Evolutionary conservation across 192 early-diverging fungal genomes (phyloP), one percentile per base, ranked within the genome.

Genomic region (Coemansia sp.): DNA sequence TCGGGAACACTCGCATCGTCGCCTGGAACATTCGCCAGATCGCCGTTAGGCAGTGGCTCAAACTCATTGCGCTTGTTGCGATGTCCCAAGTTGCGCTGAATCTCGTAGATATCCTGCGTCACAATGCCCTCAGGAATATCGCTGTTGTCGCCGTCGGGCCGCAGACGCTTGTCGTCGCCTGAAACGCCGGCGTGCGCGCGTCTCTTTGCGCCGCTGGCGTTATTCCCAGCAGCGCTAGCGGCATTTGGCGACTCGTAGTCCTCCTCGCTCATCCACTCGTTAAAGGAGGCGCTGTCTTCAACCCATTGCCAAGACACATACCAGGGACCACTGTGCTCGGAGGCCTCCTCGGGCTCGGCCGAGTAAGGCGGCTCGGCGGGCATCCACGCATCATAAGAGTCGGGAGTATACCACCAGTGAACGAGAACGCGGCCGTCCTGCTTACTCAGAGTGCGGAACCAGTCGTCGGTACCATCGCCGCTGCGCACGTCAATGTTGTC

Each of bases 221-320:
- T 34, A n/a, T 35, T 35, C 2, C 55, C 55, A 7, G 27, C 29
- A 18, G 47, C 24, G 24, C 37, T 59, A 55, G 52, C 64, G 58
- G 62, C 39, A 24, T 39, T 66, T 45, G 53, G 39, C 15, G 71
- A 62, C 70, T 93, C 92, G 65, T 94, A 95, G 65, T 95, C 94
- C 71, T 94, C 92, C 68, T 92, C 92, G 63, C 92, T 93, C 85
- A 91, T 89, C 89, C 91, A 89, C 70, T 95, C 92, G 75, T 90
- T 89, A 64, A 87, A 92, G 22, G 75, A 74, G 32, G 73, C 65
- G 74, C 90, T 93, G 64, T 94, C 94, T 16, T 85, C 76, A 38
- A 95, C 58, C 92, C 92, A 95, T 32, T 89, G 86, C 15, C 66
- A 70, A 20, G 85, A 86, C 11, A 95, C 85, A 40, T 81, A 80